phyloP scores from a whole-genome alignment of 345 rosid genomes.

The Melastoma malabathricum region DNA sequence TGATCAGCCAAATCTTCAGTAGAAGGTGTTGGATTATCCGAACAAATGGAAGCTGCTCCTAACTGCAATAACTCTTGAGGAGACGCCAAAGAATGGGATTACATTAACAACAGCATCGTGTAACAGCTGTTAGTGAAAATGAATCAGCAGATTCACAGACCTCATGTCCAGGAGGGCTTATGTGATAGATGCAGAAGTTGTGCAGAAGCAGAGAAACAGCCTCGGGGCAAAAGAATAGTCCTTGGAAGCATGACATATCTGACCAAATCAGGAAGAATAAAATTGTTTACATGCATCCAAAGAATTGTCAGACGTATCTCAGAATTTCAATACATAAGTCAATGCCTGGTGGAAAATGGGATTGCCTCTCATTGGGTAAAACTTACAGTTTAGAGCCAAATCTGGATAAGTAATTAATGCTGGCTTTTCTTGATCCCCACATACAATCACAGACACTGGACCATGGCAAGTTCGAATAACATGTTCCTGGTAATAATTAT shows the following conservation, averaged over 20 bases:
- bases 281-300: neutral
- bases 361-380: neutral
- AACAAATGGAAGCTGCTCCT: slow-evolving; percentile 68
- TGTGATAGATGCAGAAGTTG: slow-evolving; percentile 92
- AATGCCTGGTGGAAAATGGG: neutral
- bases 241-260: slow-evolving; percentile 94
- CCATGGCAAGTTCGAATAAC: slow-evolving; percentile 22
- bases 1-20: slow-evolving; percentile 86
- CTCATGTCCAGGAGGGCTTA: slow-evolving; percentile 98
- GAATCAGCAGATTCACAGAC: slow-evolving; percentile 36
- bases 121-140: slow-evolving; percentile 2
- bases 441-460: slow-evolving; percentile 25
- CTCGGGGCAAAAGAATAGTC: slow-evolving; percentile 86
- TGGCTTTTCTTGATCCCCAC: slow-evolving; percentile 36
- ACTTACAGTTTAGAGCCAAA: slow-evolving; percentile 32
- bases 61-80: slow-evolving; percentile 89
- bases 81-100: slow-evolving; percentile 19
- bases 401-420: slow-evolving; percentile 37
- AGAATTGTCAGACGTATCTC: neutral
- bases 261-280: slow-evolving; percentile 10
- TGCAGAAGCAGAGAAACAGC: slow-evolving; percentile 78
- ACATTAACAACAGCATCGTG: slow-evolving; percentile 22
- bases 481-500: slow-evolving; percentile 16
- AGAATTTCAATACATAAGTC: neutral
- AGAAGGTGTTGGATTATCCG: slow-evolving; percentile 36